These are phyloP conservation scores for Talaromyces sp. DNA, from an alignment of 2,329 filamentous ascomycete species.

Conservation along the genomic window DNA sequence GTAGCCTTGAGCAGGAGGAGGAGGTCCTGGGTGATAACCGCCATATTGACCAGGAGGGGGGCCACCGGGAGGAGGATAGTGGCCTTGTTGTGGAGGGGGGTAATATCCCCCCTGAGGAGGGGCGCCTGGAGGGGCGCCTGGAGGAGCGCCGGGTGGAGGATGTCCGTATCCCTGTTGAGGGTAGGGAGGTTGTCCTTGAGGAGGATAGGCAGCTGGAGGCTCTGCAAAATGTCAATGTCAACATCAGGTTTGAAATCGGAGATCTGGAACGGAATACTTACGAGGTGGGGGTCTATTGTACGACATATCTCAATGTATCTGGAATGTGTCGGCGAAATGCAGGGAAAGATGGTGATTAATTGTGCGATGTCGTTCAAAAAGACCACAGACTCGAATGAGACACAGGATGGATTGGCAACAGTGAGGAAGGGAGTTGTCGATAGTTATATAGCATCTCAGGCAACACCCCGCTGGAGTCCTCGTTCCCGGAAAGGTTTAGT, in stretches of 20 bases:
- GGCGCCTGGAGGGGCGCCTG: slow-evolving; percentile 9
- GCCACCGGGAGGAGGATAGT: slow-evolving; percentile 11
- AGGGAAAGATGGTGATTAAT: not conserved
- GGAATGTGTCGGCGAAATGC: not conserved
- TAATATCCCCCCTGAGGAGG: slow-evolving; percentile 16
- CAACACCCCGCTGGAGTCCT: slow-evolving; percentile 3
- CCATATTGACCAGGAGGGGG: slow-evolving; percentile 10
- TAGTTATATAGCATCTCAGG: not conserved
- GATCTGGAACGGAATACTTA: not conserved
- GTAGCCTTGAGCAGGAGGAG: slow-evolving; percentile 15
- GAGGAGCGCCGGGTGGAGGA: slow-evolving; percentile 14
- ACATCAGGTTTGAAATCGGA: not conserved
- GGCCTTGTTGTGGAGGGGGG: slow-evolving; percentile 13
- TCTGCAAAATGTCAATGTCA: not conserved
- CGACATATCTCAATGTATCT: slow-evolving; percentile 9
- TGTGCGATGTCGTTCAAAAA: not conserved
- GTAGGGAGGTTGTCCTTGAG: slow-evolving; percentile 21
- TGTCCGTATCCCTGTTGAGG: slow-evolving; percentile 16
- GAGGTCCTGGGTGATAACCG: slow-evolving; percentile 16
- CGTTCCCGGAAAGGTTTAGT: not conserved
- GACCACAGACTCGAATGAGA: not conserved
- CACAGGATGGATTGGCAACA: not conserved
- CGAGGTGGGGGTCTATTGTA: slow-evolving; percentile 21
- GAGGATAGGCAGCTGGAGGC: slow-evolving; percentile 20
- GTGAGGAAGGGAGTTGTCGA: not conserved